phyloP scores from a whole-genome alignment of 495 filamentous ascomycete genomes.

The Parmelia sp. region DNA sequence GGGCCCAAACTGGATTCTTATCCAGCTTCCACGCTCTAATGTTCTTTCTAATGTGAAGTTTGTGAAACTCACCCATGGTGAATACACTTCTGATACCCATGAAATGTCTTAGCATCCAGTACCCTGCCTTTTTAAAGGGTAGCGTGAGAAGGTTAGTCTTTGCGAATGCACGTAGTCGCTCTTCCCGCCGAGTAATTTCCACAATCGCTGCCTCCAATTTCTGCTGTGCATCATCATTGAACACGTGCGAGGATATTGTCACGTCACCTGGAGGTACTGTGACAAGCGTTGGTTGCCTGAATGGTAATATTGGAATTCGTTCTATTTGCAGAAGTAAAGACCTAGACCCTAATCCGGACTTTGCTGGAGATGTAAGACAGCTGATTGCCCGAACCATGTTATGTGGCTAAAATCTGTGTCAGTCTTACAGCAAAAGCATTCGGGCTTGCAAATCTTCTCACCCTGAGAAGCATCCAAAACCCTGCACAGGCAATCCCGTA shows the following conservation, averaged over 20 bases:
- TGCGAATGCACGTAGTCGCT: constrained; percentile 15
- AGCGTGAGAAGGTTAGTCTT: constrained; percentile 34
- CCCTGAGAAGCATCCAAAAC: constrained; percentile 18
- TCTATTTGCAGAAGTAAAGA: constrained; percentile 22
- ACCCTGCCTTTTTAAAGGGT: constrained; percentile 35
- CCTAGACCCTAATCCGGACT: constrained; percentile 3
- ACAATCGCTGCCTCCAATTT: constrained; percentile 20
- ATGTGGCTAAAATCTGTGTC: constrained; percentile 16
- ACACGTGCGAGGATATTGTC: constrained; percentile 35
- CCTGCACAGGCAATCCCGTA: constrained; percentile 18
- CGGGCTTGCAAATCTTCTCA: constrained; percentile 3
- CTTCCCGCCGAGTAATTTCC: constrained; percentile 8
- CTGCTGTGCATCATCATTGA: constrained; percentile 23
- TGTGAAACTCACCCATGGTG: constrained; percentile 42
- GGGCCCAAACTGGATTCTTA: constrained; percentile 22
- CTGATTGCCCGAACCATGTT: constrained; percentile 25
- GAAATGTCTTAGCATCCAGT: constrained; percentile 35
- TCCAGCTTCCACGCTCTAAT: constrained; percentile 25
- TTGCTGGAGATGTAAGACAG: constrained; percentile 18
- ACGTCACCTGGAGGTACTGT: constrained; percentile 38
- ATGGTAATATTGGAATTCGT: constrained; percentile 36
- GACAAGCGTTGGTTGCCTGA: constrained; percentile 36
- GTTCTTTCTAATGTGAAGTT: constrained; percentile 39
- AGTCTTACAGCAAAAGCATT: neutral
- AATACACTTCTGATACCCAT: constrained; percentile 39